Evolutionary conservation across 441 rosid genomes (phyloP).

Genomic region (Pelargonium citronellum): DNA sequence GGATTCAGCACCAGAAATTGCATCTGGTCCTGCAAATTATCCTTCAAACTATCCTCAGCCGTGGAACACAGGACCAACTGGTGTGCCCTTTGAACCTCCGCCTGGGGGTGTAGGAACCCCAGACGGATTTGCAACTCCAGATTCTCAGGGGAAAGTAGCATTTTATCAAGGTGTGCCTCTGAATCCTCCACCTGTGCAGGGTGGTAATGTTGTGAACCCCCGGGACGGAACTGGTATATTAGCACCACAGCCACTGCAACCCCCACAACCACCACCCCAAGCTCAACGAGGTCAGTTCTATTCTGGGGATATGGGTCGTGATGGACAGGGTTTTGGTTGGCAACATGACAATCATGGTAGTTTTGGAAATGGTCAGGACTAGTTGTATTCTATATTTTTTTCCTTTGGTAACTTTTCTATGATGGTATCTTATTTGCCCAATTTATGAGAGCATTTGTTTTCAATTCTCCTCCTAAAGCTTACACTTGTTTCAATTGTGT

Average conservation of each 20-base stretch:
- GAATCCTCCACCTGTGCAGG: no score
- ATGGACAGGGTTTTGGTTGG: conserved; percentile 64
- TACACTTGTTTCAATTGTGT: no score
- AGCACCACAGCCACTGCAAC: conserved; percentile 38
- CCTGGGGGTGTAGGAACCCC: conserved; percentile 18
- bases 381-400: conserved; percentile 10
- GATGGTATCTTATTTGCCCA: not conserved
- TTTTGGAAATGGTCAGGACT: conserved; percentile 44
- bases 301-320: conserved; percentile 47
- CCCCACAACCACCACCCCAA: conserved; percentile 37
- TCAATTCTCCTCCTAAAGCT: not conserved
- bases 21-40: conserved; percentile 42
- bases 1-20: conserved; percentile 47
- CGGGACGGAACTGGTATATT: conserved; percentile 47
- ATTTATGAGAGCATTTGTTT: not conserved
- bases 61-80: conserved; percentile 42
- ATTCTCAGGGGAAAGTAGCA: conserved; percentile 24
- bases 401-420: not conserved
- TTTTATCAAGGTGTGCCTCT: no score
- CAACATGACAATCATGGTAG: conserved; percentile 69
- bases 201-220: conserved; percentile 29
- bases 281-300: conserved; percentile 52
- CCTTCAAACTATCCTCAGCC: conserved; percentile 43
- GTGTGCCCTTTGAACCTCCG: conserved; percentile 28
- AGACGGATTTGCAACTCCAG: conserved; percentile 29